phyloP scores from a whole-genome alignment of 2,329 filamentous ascomycete genomes.

The Fusarium staphyleae region DNA sequence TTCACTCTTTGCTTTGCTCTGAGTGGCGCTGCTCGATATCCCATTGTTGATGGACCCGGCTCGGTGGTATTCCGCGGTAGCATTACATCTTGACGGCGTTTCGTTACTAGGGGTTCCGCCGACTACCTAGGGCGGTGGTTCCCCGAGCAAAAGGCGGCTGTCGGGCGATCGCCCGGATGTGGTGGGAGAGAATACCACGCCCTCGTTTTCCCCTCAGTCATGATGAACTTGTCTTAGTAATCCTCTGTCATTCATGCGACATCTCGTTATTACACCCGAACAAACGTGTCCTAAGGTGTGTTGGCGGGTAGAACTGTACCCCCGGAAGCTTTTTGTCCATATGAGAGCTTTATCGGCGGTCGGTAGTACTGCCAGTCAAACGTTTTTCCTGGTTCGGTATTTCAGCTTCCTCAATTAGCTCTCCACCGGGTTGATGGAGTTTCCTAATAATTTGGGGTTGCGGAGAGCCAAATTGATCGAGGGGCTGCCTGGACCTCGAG shows the following conservation, averaged over 20 bases:
- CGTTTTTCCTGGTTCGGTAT: neutral
- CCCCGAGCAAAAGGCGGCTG: slow-evolving; percentile 32
- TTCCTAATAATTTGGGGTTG: slow-evolving; percentile 10
- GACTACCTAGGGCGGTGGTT: slow-evolving; percentile 15
- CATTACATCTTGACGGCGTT: slow-evolving; percentile 20
- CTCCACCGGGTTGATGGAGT: neutral
- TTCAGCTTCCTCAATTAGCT: neutral
- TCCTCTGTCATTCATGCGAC: slow-evolving; percentile 17
- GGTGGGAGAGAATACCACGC: slow-evolving; percentile 8
- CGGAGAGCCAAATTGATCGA: neutral
- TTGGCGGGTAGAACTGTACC: neutral
- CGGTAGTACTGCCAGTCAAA: neutral
- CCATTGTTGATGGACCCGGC: neutral
- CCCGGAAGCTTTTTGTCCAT: too few species aligned
- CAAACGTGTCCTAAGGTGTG: neutral
- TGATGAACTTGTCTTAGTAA: slow-evolving; percentile 33
- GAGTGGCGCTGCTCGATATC: neutral
- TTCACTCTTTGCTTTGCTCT: too few species aligned
- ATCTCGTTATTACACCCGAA: neutral
- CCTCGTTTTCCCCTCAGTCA: slow-evolving; percentile 28
- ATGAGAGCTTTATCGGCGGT: neutral
- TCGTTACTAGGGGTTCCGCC: slow-evolving; percentile 21
- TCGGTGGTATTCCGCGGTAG: slow-evolving; percentile 8
- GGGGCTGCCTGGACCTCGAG: neutral
- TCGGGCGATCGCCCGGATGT: slow-evolving; percentile 42